phyloP scores from a whole-genome alignment of 2,329 filamentous ascomycete species.

The Ceratocystis smalleyi region DNA sequence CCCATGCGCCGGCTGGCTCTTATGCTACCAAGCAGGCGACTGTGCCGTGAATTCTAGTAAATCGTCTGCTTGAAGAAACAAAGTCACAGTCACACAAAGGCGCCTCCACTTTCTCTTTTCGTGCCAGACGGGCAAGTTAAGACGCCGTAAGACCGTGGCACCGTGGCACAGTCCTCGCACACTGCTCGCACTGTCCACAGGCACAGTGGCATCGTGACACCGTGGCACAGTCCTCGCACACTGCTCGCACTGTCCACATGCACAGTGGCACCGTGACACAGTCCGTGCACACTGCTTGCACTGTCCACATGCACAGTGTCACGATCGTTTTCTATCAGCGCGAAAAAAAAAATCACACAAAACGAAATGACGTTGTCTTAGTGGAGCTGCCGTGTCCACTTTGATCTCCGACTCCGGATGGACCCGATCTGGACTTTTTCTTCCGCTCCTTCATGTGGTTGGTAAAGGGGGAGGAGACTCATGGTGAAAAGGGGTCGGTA shows the following conservation, averaged over 20 bases:
- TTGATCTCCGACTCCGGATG: slow-evolving; percentile 12
- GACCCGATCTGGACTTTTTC: slow-evolving; percentile 2
- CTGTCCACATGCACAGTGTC: neutral
- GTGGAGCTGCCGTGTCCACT: slow-evolving; percentile 4
- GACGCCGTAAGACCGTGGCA: neutral
- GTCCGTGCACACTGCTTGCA: neutral
- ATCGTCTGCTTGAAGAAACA: neutral
- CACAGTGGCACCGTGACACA: neutral
- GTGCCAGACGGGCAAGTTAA: neutral
- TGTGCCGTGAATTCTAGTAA: neutral
- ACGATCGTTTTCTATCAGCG: slow-evolving; percentile 2
- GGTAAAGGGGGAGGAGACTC: neutral
- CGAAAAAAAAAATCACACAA: neutral
- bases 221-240: neutral
- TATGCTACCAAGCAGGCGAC: neutral
- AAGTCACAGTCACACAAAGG: neutral
- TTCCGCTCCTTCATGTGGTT: neutral
- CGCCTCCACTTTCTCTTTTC: neutral
- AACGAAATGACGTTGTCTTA: slow-evolving; percentile 3
- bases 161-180: neutral
- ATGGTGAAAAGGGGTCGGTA: neutral
- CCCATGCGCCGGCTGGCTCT: neutral
- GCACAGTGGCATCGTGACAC: no score
- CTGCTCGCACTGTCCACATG: neutral
- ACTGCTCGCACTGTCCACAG: neutral